Evolutionary conservation across 495 filamentous ascomycete genomes (phyloP).

Genomic region (Hypoxylon fuscum): DNA sequence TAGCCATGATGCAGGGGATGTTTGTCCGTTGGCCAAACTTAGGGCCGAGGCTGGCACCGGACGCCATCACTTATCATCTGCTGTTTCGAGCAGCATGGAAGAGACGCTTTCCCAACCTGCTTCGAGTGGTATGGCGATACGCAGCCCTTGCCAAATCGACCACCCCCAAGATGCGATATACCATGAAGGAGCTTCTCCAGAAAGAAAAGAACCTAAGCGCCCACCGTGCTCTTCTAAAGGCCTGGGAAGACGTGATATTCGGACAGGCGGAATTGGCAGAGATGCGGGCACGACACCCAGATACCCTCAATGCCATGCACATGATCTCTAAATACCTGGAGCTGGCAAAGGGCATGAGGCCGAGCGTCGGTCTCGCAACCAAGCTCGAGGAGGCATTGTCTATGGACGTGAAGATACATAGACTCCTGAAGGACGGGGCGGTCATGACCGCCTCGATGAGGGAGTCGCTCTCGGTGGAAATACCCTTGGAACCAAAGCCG

Average conservation of each 20-base stretch:
- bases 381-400: conserved; percentile 32
- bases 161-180: conserved; percentile 35
- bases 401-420: conserved; percentile 36
- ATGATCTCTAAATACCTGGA: conserved; percentile 18
- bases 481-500: conserved; percentile 17
- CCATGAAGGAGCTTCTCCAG: conserved; percentile 21
- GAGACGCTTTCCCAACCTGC: conserved; percentile 44
- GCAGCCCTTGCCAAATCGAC: conserved; percentile 30
- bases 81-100: conserved; percentile 47
- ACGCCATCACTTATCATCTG: conserved; percentile 36
- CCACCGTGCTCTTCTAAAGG: conserved; percentile 17
- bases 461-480: conserved; percentile 25
- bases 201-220: not conserved
- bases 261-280: conserved; percentile 28
- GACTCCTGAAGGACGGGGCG: conserved; percentile 8
- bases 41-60: conserved; percentile 10
- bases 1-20: conserved; percentile 23
- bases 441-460: conserved; percentile 10
- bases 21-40: conserved; percentile 15
- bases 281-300: conserved; percentile 8
- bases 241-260: conserved; percentile 40
- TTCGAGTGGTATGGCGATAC: conserved; percentile 52
- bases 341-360: conserved; percentile 7
- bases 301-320: not conserved
- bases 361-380: not conserved